Evolutionary conservation across 1,284 basidiomycete species (phyloP), one percentile per base, ranked within the genome.

Genomic region (Ustilago bromivora): DNA sequence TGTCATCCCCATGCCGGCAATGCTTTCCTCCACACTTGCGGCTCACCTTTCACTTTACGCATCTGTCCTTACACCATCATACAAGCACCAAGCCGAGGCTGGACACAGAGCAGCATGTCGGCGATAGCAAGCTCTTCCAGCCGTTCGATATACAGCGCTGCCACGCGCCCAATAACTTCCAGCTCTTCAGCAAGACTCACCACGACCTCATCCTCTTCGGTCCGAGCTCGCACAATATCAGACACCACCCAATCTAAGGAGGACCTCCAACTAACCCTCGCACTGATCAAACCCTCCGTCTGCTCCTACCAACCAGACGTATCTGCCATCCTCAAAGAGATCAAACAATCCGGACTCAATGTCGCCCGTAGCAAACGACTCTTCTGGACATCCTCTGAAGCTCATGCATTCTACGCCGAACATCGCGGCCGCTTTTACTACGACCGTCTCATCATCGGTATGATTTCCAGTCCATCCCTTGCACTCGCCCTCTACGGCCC

Each of bases 361-460:
- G 62, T 84, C 32, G 76, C 82, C 1, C 80, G 82, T 2, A 61
- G 72, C 32, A 67, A 62, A 17, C 62, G 79, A 1, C 58, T 85
- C 3, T 74, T 76, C 43, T 85, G 83, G 83, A 83, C 66, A 7
- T 64, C 68, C 6, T 46, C 70, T 8, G 83, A 84, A n/a, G 84
- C 84, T 0, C 76, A 81, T 4, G 53, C 64, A 0, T 86, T 86
- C 68, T 86, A 86, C 61, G 55, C 71, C 35, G 84, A 85, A 52
- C 84, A 86, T 54, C 51, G 71, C 13, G 84, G 84, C 0, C 72
- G 75, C 3, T 86, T 86, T 78, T 86, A 84, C 67, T 85, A 83
- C 58, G 78, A 84, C 43, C 77, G 84, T 1, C 63, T 86, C 3
- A 69, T 86, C 19, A 56, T 79, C 1, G 83, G 83, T 2, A 83